Conservation (phyloP, 1,284 basidiomycete species). For the Ceratobasidium sp. region DNA sequence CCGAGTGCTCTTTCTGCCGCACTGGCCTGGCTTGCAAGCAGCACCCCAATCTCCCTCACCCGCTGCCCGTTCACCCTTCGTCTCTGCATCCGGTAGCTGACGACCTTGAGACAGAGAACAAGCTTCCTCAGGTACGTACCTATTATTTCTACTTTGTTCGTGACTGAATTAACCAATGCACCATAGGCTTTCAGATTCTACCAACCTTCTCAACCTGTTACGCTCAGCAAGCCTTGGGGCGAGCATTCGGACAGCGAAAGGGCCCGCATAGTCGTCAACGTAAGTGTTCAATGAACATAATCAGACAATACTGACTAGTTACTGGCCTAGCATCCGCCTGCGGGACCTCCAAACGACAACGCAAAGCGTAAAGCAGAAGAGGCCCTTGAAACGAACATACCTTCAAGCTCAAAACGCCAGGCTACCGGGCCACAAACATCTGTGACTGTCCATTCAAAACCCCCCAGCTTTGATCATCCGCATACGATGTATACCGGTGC, state of each 20-base stretch:
- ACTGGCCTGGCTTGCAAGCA: slow-evolving; percentile 11
- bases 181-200: not conserved
- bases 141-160: too few relatives aligned
- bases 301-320: not conserved
- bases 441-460: not conserved
- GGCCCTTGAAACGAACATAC: not conserved
- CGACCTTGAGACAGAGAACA: not conserved
- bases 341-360: not conserved
- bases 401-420: not conserved
- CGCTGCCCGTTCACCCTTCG: not conserved
- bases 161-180: not conserved
- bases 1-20: slow-evolving; percentile 1
- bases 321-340: not conserved
- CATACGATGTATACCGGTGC: slow-evolving; percentile 9
- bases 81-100: not conserved
- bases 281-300: not conserved
- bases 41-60: not conserved
- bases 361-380: not conserved
- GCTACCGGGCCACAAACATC: not conserved
- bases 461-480: not conserved
- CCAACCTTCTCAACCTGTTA: slow-evolving; percentile 8
- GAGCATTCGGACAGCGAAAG: not conserved
- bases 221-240: slow-evolving; percentile 4
- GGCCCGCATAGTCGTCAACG: not conserved
- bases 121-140: not conserved